Evolutionary conservation across 106 monocot genomes (phyloP).

Genomic region (Dendrobium huoshanense): DNA sequence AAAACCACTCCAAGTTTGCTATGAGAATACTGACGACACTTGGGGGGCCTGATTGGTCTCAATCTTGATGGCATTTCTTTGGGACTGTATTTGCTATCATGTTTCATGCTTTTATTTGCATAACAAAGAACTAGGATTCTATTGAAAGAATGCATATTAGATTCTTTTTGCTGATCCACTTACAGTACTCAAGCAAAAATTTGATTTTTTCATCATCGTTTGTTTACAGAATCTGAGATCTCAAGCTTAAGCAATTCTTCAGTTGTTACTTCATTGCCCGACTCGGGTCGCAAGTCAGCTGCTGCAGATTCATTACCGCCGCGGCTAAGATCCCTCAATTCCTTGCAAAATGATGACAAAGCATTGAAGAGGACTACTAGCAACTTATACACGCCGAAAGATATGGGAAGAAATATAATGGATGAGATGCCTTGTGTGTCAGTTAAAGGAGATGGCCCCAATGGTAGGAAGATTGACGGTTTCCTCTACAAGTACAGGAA

Average conservation of each 20-base stretch:
- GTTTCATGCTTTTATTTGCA: not conserved
- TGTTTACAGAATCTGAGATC: not conserved
- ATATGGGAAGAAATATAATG: constrained; percentile 28
- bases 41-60: too few species aligned
- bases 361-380: not conserved
- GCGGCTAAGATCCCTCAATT: not conserved
- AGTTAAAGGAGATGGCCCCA: constrained; percentile 29
- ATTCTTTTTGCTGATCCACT: not conserved
- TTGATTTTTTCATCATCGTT: not conserved
- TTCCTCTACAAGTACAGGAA: constrained; percentile 40
- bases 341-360: not conserved
- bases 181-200: not conserved
- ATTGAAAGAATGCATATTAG: not conserved
- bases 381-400: constrained; percentile 9
- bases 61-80: too few species aligned
- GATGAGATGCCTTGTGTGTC: constrained; percentile 40
- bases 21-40: too few species aligned
- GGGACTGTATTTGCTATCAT: too few species aligned
- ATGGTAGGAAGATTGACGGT: constrained; percentile 36
- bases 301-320: not conserved
- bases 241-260: not conserved
- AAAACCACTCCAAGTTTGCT: too few species aligned
- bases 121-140: not conserved
- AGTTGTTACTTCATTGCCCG: not conserved
- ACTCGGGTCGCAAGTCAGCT: not conserved